Percentiles rank a stretch among this genome's conserved stretches.
Evolutionary conservation across 148 eudicot species (phyloP).

Genomic region (Vaccinium corymbosum): DNA sequence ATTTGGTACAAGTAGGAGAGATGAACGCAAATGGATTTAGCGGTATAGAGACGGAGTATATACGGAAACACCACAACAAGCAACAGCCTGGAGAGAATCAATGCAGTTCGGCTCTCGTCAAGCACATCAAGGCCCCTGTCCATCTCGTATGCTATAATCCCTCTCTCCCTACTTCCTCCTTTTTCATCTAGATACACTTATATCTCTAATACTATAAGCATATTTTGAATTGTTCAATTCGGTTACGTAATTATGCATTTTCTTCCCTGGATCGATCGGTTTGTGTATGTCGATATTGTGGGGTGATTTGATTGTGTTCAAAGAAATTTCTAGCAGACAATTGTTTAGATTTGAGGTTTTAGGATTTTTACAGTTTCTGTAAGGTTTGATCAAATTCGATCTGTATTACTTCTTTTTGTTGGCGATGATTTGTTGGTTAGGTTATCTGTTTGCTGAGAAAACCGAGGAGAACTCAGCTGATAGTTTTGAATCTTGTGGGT

Average conservation of each 20-base stretch:
- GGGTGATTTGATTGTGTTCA: background rate
- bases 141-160: constrained; percentile 42
- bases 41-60: constrained; percentile 43
- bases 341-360: constrained; percentile 6
- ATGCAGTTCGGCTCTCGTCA: constrained; percentile 67
- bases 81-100: constrained; percentile 56
- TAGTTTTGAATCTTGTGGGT: background rate
- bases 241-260: background rate
- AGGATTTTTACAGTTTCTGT: background rate
- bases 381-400: constrained; percentile 12
- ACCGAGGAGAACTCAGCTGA: background rate
- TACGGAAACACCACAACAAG: constrained; percentile 51
- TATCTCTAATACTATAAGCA: background rate
- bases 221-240: background rate
- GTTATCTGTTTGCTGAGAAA: background rate
- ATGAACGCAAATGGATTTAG: constrained; percentile 42
- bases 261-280: background rate
- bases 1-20: background rate
- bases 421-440: background rate
- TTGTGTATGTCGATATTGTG: background rate
- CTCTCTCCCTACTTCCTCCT: constrained; percentile 4
- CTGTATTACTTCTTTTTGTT: background rate
- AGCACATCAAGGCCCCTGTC: constrained; percentile 82
- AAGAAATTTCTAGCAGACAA: background rate
- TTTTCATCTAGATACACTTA: background rate